Conservation (phyloP, 164 flowering plant genomes). For the Chimonanthus praecox region DNA sequence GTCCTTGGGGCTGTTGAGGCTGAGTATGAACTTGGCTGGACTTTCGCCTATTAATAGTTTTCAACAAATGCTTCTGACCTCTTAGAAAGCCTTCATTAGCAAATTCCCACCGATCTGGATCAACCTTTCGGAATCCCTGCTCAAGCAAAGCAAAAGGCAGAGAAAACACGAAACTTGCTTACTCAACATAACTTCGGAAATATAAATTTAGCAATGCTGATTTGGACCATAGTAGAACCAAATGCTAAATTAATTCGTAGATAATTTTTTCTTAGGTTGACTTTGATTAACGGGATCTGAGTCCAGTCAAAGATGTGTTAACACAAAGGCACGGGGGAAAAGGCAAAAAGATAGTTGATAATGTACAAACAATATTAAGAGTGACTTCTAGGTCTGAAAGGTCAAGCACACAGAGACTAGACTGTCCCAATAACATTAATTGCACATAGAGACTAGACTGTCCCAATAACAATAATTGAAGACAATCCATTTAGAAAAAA, state of each 20-base stretch:
- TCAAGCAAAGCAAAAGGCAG: neutral
- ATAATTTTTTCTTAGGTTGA: neutral
- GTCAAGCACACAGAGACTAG: no score
- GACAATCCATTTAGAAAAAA: no score
- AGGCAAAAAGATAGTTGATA: no score
- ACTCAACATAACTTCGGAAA: neutral
- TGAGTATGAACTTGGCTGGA: slow-evolving; percentile 26
- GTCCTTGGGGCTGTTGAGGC: slow-evolving; percentile 28
- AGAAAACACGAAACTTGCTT: neutral
- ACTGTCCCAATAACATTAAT: no score
- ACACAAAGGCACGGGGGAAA: no score
- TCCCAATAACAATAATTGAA: no score
- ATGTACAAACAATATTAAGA: no score
- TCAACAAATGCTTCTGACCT: slow-evolving; percentile 38
- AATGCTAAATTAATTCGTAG: no score
- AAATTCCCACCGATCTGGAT: slow-evolving; percentile 47
- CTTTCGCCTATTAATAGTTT: slow-evolving; percentile 35
- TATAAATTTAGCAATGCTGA: neutral
- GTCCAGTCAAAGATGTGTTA: no score
- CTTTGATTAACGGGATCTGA: neutral
- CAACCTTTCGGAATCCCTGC: slow-evolving; percentile 75
- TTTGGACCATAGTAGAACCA: neutral
- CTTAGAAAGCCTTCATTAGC: slow-evolving; percentile 42
- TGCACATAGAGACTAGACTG: no score
- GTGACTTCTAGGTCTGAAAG: no score